Conservation (phyloP, 257 asterid genomes). For the Nicotiana knightiana region DNA sequence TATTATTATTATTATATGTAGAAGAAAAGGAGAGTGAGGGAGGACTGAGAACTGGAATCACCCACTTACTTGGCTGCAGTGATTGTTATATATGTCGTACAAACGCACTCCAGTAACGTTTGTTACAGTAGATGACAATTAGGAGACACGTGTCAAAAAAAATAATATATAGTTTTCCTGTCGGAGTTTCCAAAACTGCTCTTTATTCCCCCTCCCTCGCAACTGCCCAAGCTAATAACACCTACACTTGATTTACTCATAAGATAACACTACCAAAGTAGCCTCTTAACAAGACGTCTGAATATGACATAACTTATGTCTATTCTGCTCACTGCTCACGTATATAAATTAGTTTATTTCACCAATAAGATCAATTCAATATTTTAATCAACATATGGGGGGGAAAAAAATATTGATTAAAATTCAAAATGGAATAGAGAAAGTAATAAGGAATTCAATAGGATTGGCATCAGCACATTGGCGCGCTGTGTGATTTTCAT, state of each 20-base stretch:
- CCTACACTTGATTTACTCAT: neutral
- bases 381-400: too few species aligned
- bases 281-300: neutral
- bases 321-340: neutral
- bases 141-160: neutral
- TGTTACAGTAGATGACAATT: neutral
- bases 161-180: neutral
- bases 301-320: neutral
- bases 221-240: neutral
- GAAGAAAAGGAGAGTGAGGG: neutral
- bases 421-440: too few species aligned
- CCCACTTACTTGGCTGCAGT: neutral
- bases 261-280: too few species aligned
- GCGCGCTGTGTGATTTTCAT: neutral
- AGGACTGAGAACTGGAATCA: neutral
- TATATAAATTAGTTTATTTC: too few species aligned
- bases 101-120: neutral
- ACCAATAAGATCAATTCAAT: too few species aligned
- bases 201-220: neutral
- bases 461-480: neutral
- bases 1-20: neutral
- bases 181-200: neutral
- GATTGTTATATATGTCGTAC: neutral
- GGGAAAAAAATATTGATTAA: too few species aligned
- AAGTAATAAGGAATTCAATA: neutral